Percentiles rank a stretch among this genome's conserved stretches.
Evolutionary conservation across 371 early-diverging fungal genomes (phyloP).

Genomic region (Lichtheimia ramosa): DNA sequence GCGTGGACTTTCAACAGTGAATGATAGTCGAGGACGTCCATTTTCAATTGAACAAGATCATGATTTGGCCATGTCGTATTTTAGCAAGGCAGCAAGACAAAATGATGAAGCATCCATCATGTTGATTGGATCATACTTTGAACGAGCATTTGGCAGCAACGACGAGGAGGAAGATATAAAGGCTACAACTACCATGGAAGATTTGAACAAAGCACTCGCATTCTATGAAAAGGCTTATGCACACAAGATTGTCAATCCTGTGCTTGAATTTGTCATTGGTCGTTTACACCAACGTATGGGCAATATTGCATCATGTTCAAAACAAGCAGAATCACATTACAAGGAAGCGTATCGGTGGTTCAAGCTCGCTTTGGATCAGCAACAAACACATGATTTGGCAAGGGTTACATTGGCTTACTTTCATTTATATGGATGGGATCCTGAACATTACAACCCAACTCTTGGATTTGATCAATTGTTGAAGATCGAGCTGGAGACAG

Average conservation of each 20-base stretch:
- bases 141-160: conserved; percentile 8
- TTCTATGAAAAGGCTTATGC: conserved; percentile 17
- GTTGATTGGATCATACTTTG: conserved; percentile 22
- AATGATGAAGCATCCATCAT: conserved; percentile 9
- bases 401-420: conserved; percentile 23
- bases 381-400: conserved; percentile 5
- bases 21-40: background rate
- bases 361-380: conserved; percentile 1
- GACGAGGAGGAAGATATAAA: background rate
- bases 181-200: too few relatives aligned
- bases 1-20: conserved; percentile 7
- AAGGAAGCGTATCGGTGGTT: conserved; percentile 20
- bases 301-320: background rate
- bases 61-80: conserved; percentile 17
- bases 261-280: conserved; percentile 21
- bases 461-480: conserved; percentile 15
- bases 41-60: conserved; percentile 12
- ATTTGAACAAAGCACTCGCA: conserved; percentile 5
- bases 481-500: conserved; percentile 15
- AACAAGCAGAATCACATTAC: conserved; percentile 4
- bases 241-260: conserved; percentile 6
- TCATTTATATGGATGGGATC: conserved; percentile 28
- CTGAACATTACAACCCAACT: conserved; percentile 10
- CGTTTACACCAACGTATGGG: conserved; percentile 18
- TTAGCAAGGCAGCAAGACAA: conserved; percentile 13